These are phyloP conservation scores for Solanum hybrid DNA, from an alignment of 305 asterid species.

Conservation along the genomic window DNA sequence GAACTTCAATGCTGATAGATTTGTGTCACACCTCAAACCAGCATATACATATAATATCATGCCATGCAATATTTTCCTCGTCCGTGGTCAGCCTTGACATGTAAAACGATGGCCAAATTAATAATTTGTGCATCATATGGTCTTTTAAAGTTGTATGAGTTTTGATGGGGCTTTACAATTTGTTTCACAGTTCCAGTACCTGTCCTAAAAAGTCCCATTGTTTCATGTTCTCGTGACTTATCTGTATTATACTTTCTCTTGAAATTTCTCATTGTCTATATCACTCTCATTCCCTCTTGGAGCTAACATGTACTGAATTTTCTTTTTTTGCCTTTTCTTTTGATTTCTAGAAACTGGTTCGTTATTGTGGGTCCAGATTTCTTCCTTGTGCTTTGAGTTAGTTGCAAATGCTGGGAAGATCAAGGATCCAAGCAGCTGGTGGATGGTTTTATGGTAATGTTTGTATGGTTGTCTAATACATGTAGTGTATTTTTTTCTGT, in stretches of 20 bases:
- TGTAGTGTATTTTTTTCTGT: background rate
- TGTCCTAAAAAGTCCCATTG: background rate
- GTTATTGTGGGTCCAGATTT: background rate
- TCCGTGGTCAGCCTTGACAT: background rate
- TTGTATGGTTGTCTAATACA: background rate
- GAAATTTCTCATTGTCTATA: background rate
- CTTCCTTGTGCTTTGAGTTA: background rate
- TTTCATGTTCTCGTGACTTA: background rate
- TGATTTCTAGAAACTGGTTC: background rate
- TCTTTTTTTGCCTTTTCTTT: background rate
- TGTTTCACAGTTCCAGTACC: background rate
- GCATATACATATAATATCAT: background rate
- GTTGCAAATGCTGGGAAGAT: background rate
- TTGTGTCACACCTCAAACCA: background rate
- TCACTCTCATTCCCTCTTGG: background rate
- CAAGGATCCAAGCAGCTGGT: background rate
- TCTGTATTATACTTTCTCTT: background rate
- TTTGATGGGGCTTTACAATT: background rate
- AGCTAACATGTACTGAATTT: background rate
- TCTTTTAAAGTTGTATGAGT: background rate
- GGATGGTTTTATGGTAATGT: slow-evolving; percentile 2
- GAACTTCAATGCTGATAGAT: background rate
- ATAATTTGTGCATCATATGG: background rate
- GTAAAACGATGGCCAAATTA: background rate
- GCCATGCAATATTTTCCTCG: background rate